A percentile compares a stretch with the other conserved stretches of the same genome.
Conservation (phyloP, 148 eudicot genomes). For the Vaccinium darrowii region DNA sequence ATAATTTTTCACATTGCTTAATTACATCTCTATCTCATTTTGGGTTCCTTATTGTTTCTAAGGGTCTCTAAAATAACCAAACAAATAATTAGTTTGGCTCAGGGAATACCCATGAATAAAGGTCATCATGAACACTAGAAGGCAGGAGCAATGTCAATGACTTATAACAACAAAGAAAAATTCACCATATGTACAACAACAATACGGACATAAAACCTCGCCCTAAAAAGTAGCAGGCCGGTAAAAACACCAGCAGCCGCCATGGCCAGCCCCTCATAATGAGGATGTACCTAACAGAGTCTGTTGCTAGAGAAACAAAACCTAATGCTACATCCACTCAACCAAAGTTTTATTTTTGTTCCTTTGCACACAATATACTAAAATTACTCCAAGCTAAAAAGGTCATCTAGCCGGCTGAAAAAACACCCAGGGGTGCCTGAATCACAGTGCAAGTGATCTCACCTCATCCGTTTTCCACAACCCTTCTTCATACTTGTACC, state of each 20-base stretch:
- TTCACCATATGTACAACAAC: slow-evolving; percentile 6
- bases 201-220: not conserved
- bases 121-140: not conserved
- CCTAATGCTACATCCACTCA: slow-evolving; percentile 6
- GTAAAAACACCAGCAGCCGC: not conserved
- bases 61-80: not conserved
- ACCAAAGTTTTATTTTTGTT: not conserved
- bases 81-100: not conserved
- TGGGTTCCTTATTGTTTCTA: not conserved
- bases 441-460: slow-evolving; percentile 36
- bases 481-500: slow-evolving; percentile 49
- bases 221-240: not conserved
- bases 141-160: not conserved
- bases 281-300: not conserved
- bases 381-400: not conserved
- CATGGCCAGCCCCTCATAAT: slow-evolving; percentile 9
- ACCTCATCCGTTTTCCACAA: slow-evolving; percentile 52
- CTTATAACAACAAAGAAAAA: not conserved
- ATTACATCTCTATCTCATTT: not conserved
- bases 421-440: not conserved
- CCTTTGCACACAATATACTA: slow-evolving; percentile 1
- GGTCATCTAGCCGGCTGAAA: not conserved
- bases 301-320: not conserved
- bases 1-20: not conserved
- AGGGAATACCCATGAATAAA: not conserved